phyloP scores from a whole-genome alignment of 139 green algal genomes.

The Klebsormidium nitens region DNA sequence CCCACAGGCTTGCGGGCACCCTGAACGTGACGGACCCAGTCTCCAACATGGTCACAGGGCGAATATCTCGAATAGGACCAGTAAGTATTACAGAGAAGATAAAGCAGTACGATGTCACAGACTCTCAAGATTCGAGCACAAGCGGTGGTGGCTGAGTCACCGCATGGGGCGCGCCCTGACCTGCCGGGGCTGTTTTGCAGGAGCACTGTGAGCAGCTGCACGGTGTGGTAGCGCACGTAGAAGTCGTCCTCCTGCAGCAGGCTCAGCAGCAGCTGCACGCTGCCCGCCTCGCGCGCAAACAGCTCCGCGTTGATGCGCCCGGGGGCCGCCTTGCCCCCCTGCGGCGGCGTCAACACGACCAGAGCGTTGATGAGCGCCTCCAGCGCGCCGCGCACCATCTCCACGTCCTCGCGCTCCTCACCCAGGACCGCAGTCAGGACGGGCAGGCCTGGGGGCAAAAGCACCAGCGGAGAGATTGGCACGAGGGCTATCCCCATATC shows the following conservation, averaged over 20 bases:
- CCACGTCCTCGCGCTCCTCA: conserved; percentile 70
- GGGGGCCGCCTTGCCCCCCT: background rate
- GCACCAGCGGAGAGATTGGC: background rate
- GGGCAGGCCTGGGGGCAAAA: conserved; percentile 50
- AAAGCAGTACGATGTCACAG: too few species aligned
- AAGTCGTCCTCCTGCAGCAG: conserved; percentile 78
- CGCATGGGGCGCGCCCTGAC: too few species aligned
- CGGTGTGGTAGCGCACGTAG: conserved; percentile 76
- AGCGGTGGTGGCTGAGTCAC: too few species aligned
- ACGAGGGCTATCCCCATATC: background rate
- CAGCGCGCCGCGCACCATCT: conserved; percentile 68
- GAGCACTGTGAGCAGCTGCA: conserved; percentile 75
- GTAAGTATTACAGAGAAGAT: too few species aligned
- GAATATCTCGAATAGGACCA: too few species aligned
- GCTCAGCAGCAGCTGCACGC: conserved; percentile 64
- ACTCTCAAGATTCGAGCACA: too few species aligned
- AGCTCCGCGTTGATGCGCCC: conserved; percentile 56
- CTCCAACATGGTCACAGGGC: too few species aligned
- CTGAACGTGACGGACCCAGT: too few species aligned
- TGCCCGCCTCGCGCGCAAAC: conserved; percentile 53
- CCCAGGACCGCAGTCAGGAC: conserved; percentile 59
- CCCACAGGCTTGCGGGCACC: too few species aligned
- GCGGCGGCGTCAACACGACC: background rate
- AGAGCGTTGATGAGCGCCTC: conserved; percentile 64
- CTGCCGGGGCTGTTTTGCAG: conserved; percentile 38